Percentiles rank a stretch among this genome's conserved stretches.
Conservation (phyloP, 306 rosid species). For the Medicago ruthenica region DNA sequence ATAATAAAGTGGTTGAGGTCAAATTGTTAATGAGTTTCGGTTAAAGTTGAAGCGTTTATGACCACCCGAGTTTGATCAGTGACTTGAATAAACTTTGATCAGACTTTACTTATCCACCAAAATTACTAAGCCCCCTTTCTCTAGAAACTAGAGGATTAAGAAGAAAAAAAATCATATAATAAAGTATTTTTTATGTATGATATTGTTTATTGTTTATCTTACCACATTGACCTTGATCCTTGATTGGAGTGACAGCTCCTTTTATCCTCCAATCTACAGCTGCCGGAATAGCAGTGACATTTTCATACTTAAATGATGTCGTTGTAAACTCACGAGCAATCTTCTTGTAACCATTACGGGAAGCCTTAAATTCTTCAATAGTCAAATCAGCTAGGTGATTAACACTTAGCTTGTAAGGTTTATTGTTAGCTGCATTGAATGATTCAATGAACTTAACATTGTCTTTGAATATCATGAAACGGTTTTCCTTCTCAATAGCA, state of each 20-base stretch:
- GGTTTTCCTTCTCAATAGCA: conserved; percentile 46
- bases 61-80: too few species aligned
- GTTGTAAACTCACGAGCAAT: background rate
- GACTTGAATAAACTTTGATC: too few species aligned
- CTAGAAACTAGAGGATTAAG: too few species aligned
- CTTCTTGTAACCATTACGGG: conserved; percentile 36
- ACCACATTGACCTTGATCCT: conserved; percentile 55
- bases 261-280: conserved; percentile 46
- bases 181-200: background rate
- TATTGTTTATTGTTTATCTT: conserved; percentile 22
- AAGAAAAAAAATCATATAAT: too few species aligned
- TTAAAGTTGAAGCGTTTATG: too few species aligned
- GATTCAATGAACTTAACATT: conserved; percentile 53
- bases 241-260: conserved; percentile 54
- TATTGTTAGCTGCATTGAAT: conserved; percentile 45
- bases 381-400: conserved; percentile 50
- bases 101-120: too few species aligned
- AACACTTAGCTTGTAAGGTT: conserved; percentile 48
- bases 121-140: too few species aligned
- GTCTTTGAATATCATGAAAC: conserved; percentile 48
- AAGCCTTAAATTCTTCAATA: conserved; percentile 43
- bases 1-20: too few species aligned
- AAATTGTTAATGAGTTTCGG: too few species aligned
- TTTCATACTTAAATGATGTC: conserved; percentile 45
- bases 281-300: conserved; percentile 31